These are phyloP conservation scores for Lactarius tabidus DNA, from an alignment of 768 basidiomycete genomes.

Conservation along the genomic window DNA sequence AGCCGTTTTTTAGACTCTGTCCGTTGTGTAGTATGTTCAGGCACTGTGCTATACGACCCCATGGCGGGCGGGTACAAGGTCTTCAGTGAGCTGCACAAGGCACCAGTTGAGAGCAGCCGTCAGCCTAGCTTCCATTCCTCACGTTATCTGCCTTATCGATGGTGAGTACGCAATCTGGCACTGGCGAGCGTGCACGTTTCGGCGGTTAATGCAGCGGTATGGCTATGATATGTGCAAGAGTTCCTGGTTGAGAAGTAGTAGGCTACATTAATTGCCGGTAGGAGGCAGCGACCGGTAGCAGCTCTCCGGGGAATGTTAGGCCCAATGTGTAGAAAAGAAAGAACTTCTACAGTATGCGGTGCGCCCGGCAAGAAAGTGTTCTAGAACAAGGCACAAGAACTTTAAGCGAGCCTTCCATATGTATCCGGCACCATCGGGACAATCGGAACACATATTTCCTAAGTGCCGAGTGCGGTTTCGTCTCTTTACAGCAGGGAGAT, in stretches of 20 bases:
- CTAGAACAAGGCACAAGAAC: neutral
- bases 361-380: neutral
- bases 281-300: neutral
- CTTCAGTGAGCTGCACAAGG: neutral
- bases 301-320: neutral
- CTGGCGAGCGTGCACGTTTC: neutral
- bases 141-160: neutral
- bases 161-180: neutral
- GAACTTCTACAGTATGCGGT: neutral
- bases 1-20: neutral
- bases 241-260: neutral
- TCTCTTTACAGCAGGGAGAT: no score
- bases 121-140: neutral
- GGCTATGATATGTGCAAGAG: neutral
- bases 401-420: neutral
- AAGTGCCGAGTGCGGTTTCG: no score
- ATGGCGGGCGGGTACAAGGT: neutral
- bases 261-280: neutral
- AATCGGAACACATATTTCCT: no score
- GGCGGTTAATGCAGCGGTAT: neutral
- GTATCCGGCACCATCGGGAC: neutral
- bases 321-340: neutral
- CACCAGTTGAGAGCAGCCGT: neutral
- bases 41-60: neutral
- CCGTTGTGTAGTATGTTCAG: neutral